phyloP scores from a whole-genome alignment of 192 early-diverging fungal genomes.

The Geranomyces variabilis region DNA sequence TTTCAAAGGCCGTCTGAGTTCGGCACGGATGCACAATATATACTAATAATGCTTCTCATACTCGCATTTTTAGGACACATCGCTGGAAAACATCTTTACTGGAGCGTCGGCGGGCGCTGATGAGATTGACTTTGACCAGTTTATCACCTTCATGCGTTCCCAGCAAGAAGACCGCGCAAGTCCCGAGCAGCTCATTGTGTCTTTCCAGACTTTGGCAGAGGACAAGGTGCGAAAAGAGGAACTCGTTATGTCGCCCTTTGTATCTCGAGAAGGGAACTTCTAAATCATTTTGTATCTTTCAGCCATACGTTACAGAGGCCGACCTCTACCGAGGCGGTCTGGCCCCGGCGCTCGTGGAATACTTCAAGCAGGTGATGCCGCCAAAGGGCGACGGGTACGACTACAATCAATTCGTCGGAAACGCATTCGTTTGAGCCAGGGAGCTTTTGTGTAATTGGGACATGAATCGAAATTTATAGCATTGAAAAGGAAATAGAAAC shows the following conservation, averaged over 20 bases:
- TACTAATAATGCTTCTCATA: too few species aligned
- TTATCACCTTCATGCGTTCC: conserved; percentile 81
- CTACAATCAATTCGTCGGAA: conserved; percentile 71
- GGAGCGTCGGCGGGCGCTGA: conserved; percentile 63
- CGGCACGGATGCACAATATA: too few species aligned
- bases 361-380: conserved; percentile 79
- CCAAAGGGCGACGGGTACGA: conserved; percentile 71
- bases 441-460: too few species aligned
- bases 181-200: conserved; percentile 80
- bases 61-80: conserved; percentile 62
- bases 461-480: too few species aligned
- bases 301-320: conserved; percentile 78
- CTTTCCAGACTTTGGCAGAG: conserved; percentile 83
- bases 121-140: conserved; percentile 82
- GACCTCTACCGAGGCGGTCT: conserved; percentile 82
- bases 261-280: neutral
- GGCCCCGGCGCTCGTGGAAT: conserved; percentile 71
- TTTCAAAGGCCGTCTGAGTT: neutral
- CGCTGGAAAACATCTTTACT: conserved; percentile 70
- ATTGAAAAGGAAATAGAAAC: too few species aligned
- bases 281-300: neutral
- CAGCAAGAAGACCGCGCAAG: conserved; percentile 89
- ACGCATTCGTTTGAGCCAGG: conserved; percentile 62
- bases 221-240: conserved; percentile 67
- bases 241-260: neutral